Evolutionary conservation across 352 stramenopile species (phyloP).

Genomic region (Globisporangium megalacanthum): DNA sequence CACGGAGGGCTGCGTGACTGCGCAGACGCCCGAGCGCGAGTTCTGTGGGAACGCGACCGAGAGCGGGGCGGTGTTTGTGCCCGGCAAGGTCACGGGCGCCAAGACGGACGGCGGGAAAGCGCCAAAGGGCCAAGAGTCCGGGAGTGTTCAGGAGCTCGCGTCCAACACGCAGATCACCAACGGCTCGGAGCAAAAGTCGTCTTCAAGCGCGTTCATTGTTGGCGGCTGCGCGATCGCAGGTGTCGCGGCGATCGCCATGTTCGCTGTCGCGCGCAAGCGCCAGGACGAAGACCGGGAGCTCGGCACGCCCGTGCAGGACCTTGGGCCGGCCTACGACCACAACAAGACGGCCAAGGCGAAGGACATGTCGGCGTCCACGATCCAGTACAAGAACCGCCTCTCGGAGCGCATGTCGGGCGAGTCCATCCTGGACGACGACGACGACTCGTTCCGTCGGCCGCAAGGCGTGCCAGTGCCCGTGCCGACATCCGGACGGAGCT

Average conservation of each 20-base stretch:
- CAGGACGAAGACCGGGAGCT: slow-evolving; percentile 16
- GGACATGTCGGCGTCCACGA: slow-evolving; percentile 2
- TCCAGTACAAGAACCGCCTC: slow-evolving; percentile 11
- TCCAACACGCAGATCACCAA: slow-evolving; percentile 16
- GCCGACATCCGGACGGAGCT: not conserved
- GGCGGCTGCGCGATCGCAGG: slow-evolving; percentile 22
- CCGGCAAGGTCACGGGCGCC: slow-evolving; percentile 5
- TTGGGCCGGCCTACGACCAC: slow-evolving; percentile 8
- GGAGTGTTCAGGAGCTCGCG: slow-evolving; percentile 13
- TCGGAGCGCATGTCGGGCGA: slow-evolving; percentile 14
- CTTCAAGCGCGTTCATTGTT: slow-evolving; percentile 17
- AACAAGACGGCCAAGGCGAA: slow-evolving; percentile 18
- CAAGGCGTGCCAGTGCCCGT: not conserved
- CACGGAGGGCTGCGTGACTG: slow-evolving; percentile 10
- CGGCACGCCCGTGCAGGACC: slow-evolving; percentile 22
- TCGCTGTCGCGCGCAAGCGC: slow-evolving; percentile 28
- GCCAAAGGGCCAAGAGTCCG: slow-evolving; percentile 2
- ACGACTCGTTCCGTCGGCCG: slow-evolving; percentile 4
- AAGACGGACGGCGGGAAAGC: slow-evolving; percentile 2
- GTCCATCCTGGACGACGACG: slow-evolving; percentile 8
- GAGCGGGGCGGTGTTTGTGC: slow-evolving; percentile 3
- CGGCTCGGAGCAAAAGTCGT: slow-evolving; percentile 17
- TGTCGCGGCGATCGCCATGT: slow-evolving; percentile 29
- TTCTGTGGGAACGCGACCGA: slow-evolving; percentile 11
- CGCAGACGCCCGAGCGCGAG: slow-evolving; percentile 13